Evolutionary conservation across 495 filamentous ascomycete genomes (phyloP), one percentile per base, ranked within the genome.

Genomic region (Pseudoneurospora amorphoporcata): DNA sequence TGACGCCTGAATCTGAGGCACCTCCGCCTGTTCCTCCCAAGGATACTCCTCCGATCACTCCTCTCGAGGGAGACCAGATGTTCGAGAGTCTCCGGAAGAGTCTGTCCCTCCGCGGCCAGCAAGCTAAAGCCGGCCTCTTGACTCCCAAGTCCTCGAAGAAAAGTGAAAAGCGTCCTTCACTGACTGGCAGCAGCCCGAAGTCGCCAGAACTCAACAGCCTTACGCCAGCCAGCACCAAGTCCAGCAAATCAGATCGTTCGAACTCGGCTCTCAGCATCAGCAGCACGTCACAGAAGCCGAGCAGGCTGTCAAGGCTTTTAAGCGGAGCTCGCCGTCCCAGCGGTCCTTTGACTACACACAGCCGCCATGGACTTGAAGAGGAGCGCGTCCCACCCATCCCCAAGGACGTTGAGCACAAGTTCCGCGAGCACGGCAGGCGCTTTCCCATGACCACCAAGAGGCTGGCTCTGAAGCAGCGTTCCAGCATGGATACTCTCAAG

Each of bases 231-330:
- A 81, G 79, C 73, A 70, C 71, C 38, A 74, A 53, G 19, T 81
- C 79, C 8, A 70, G 72, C 3, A 74, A 71, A 39, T 80, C 80
- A 2, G 77, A 76, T 43, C 70, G 72, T 2, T 79, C 81, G 9
- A 74, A 37, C n/a, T 81, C 81, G 4, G 69, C 73, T 8, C 68
- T 77, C 38, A 83, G 77, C 73, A 81, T 79, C n/a, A 77, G 80
- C 2, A 79, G 76, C 69, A 77, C 75, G 38, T 73, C 80, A 9
- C 81, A 79, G 42, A 81, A 81, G 45, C 77, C 78, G 2, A 78
- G 81, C 53, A 82, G 79, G 69, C 72, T 85, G 5, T 80, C 82
- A 39, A 80, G 83, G 35, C 76, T 86, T 65, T 65, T 86, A 39
- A 82, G 82, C 73, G 76, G 78, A 39, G 71, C 77, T 32, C 78